Conservation (phyloP, 768 basidiomycete genomes). For the Mycena amicta region DNA sequence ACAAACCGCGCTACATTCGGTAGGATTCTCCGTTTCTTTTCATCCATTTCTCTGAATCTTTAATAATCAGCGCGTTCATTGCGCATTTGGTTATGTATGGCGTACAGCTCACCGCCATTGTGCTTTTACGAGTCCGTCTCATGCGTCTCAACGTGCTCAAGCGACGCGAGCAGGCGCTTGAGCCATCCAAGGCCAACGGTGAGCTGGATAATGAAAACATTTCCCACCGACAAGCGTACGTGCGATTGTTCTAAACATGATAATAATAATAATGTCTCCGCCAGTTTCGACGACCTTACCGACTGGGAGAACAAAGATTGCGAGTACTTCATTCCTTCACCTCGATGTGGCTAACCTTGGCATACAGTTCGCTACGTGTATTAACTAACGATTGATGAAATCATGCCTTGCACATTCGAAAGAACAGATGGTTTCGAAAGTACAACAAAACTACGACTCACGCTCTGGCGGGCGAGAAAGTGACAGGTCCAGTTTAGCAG, state of each 20-base stretch:
- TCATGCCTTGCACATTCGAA: no score
- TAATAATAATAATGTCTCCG: background rate
- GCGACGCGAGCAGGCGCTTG: slow-evolving; percentile 37
- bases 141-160: slow-evolving; percentile 46
- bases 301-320: slow-evolving; percentile 52
- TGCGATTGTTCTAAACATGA: background rate
- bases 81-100: slow-evolving; percentile 51
- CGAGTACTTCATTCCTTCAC: slow-evolving; percentile 23
- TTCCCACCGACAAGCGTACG: slow-evolving; percentile 7
- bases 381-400: no score
- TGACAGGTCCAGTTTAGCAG: slow-evolving; percentile 50
- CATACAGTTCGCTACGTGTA: slow-evolving; percentile 40
- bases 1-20: slow-evolving; percentile 49
- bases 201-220: slow-evolving; percentile 29
- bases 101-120: slow-evolving; percentile 40
- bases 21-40: no score
- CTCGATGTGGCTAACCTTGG: background rate
- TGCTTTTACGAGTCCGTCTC: slow-evolving; percentile 42
- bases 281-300: slow-evolving; percentile 50
- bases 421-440: background rate
- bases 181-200: slow-evolving; percentile 31
- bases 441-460: slow-evolving; percentile 5
- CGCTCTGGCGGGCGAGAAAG: slow-evolving; percentile 46
- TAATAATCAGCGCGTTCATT: slow-evolving; percentile 47
- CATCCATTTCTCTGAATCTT: no score